Percentiles rank a stretch among this genome's conserved stretches.
phyloP scores from a whole-genome alignment of 768 basidiomycete genomes.

The Suillus brevipes region DNA sequence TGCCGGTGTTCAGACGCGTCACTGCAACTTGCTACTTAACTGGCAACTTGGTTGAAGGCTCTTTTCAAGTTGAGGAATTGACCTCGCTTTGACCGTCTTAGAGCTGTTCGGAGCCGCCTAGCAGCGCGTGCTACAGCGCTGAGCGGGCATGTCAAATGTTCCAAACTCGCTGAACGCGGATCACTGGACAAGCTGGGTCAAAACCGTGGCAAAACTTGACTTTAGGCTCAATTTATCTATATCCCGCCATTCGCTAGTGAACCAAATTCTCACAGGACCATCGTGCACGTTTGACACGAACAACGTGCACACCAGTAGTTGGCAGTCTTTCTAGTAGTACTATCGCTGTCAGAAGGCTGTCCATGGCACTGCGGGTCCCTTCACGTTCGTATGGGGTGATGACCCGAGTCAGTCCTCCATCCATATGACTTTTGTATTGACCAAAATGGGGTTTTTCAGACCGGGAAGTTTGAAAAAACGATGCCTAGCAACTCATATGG shows the following conservation, averaged over 20 bases:
- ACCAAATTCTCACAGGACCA: neutral
- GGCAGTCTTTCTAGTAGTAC: neutral
- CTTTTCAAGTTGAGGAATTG: no score
- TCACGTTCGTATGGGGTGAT: neutral
- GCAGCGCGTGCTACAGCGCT: no score
- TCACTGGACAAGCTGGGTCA: neutral
- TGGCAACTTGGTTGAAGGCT: no score
- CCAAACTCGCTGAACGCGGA: neutral
- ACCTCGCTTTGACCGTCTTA: no score
- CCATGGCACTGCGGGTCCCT: neutral
- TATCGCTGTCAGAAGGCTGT: neutral
- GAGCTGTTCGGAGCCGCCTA: no score
- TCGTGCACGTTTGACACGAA: neutral
- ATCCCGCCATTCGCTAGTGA: neutral
- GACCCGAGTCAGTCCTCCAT: neutral
- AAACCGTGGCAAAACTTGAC: neutral
- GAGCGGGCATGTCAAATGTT: neutral
- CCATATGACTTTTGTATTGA: neutral
- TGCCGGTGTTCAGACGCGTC: no score
- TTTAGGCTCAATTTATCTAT: neutral
- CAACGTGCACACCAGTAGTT: neutral
- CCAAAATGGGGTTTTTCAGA: neutral
- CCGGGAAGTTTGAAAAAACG: neutral
- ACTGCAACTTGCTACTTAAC: no score
- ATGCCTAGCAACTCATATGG: neutral